Evolutionary conservation across 1,284 basidiomycete genomes (phyloP).

Genomic region (Phellopilus nigrolimitatus): DNA sequence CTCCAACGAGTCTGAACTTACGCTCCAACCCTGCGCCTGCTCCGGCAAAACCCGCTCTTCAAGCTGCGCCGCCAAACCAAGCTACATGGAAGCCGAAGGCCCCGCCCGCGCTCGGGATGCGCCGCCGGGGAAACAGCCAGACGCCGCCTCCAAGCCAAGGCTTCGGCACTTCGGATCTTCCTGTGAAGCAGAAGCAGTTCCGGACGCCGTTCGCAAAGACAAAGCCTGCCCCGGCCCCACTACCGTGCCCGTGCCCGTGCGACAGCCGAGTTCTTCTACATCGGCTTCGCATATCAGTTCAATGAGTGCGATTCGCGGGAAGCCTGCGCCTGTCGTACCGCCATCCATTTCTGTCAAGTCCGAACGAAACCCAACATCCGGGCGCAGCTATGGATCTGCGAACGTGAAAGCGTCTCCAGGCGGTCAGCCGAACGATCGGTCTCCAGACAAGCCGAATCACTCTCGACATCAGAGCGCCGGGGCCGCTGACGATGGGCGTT

Average conservation of each 20-base stretch:
- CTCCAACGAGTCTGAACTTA: not conserved
- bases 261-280: not conserved
- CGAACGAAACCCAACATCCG: too few relatives aligned
- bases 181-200: conserved; percentile 12
- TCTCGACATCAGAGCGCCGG: not conserved
- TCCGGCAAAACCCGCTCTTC: not conserved
- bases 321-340: too few relatives aligned
- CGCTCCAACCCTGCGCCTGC: not conserved
- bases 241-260: not conserved
- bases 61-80: not conserved
- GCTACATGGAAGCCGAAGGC: not conserved
- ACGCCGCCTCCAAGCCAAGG: conserved; percentile 1
- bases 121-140: conserved; percentile 6
- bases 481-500: not conserved
- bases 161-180: not conserved
- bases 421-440: not conserved
- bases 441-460: not conserved
- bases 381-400: not conserved
- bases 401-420: not conserved
- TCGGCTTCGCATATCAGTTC: not conserved
- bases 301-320: too few relatives aligned
- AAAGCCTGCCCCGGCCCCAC: not conserved
- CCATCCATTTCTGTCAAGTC: too few relatives aligned
- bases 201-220: conserved; percentile 14
- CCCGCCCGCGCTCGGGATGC: conserved; percentile 15